Evolutionary conservation across 176 grass and related monocot species (phyloP), one percentile per base, ranked within the genome.

Genomic region (Puccinellia tenuiflora): DNA sequence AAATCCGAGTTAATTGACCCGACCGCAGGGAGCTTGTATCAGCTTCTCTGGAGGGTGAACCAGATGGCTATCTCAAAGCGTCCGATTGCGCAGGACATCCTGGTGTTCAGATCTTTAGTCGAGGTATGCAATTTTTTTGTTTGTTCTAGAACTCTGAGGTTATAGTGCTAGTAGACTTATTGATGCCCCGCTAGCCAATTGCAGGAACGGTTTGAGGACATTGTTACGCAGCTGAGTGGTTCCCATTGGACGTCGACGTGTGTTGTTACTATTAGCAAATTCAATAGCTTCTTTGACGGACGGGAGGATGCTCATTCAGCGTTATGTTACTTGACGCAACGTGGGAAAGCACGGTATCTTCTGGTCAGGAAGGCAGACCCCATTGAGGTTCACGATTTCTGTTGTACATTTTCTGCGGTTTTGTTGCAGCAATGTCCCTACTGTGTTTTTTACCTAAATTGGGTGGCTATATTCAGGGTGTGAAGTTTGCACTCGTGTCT

Each of bases 1-100:
- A 90, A 87, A 88, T 84, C 82, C 37, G 92, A 90, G 66, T 63
- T 94, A 71, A 94, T 81, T 47, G 90, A 88, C 86, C 90, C 90
- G 17, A 81, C 87, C 25, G 29, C 85, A 48, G 66, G 87, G 9
- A 55, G 48, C 61, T 24, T 94, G 38, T 90, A 88, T 81, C 82
- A 85, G 79, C 30, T 94, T 12, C 48, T 92, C 39, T 84, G 79
- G 78, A 92, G 83, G 78, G 38, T 88, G 6, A 81, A 85, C 53
- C 85, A 75, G 31, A 72, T 92, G 79, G 26, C 78, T 38, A n/a
- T 81, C 33, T 92, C 82, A 14, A 88, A 56, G 50, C 81, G 64
- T 30, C 46, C 34, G 33, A 55, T 89, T 88, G 62, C 29, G 11
- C 78, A 77, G 60, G 90, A 94, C 39, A 55, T 79, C 80, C 62